phyloP scores from a whole-genome alignment of 2,329 filamentous ascomycete species.

The Lecanicillium sp. region DNA sequence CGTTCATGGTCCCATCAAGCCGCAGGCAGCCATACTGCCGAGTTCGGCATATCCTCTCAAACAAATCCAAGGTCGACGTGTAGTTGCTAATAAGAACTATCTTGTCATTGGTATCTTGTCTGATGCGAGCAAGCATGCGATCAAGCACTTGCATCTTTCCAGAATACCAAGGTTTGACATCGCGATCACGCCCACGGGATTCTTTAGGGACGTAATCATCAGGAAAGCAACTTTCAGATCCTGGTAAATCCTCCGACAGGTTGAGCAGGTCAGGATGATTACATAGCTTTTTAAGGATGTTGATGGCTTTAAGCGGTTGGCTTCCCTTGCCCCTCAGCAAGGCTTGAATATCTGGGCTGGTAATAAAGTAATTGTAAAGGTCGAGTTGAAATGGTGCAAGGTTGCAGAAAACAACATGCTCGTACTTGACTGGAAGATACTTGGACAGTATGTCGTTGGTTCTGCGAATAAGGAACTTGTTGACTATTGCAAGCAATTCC shows the following conservation, averaged over 20 bases:
- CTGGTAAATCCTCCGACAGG: constrained; percentile 73
- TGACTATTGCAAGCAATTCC: constrained; percentile 78
- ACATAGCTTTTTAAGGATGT: constrained; percentile 94
- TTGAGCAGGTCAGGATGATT: constrained; percentile 94
- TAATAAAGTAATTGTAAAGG: constrained; percentile 95
- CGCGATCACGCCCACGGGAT: constrained; percentile 76
- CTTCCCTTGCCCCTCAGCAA: constrained; percentile 88
- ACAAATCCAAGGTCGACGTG: constrained; percentile 90
- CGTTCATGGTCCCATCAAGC: constrained; percentile 94
- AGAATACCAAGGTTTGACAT: constrained; percentile 91
- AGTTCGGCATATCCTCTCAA: constrained; percentile 80
- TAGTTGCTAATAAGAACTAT: constrained; percentile 99
- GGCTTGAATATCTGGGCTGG: constrained; percentile 87
- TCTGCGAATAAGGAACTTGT: constrained; percentile 96
- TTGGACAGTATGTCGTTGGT: constrained; percentile 98
- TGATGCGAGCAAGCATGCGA: constrained; percentile 91
- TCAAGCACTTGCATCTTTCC: constrained; percentile 99
- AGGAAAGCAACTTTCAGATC: constrained; percentile 73
- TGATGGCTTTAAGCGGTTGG: constrained; percentile 93
- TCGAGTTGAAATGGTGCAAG: constrained; percentile 86
- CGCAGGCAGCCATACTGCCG: constrained; percentile 79
- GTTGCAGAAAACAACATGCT: constrained; percentile 98
- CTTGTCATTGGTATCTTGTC: constrained; percentile 95
- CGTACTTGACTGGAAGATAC: constrained; percentile 96
- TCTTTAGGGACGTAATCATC: constrained; percentile 87